Evolutionary conservation across 495 filamentous ascomycete species (phyloP), one percentile per base, ranked within the genome.

Genomic region (Penicillium cosmopolitanum): DNA sequence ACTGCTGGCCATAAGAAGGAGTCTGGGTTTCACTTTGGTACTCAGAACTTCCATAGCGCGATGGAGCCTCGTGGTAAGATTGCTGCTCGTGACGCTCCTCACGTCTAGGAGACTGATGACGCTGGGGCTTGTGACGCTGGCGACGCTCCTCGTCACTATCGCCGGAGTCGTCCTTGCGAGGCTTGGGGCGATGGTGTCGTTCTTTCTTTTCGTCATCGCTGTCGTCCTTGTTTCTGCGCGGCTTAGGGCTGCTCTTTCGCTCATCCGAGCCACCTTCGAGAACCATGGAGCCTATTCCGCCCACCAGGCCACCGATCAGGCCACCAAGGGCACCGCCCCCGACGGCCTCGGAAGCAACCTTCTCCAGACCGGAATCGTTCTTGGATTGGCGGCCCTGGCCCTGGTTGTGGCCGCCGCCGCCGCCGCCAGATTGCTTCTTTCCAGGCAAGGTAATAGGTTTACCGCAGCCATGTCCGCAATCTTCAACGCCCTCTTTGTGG

Each of bases 391-490:
- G 55, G 13, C 61, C 57, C 23, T 48, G 46, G 15, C 46, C 21
- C 9, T 48, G 46, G 21, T 21, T 18, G 2, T 28, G 11, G 15
- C 46, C 46, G 23, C 46, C 21, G 6, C 44, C 44, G 21, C 44
- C 19, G 3, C 46, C 15, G 46, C 43, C 18, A 33, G 69, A 71
- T 43, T 70, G 72, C 48, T 71, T 55, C 2, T 72, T 60, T 16
- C 73, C 64, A 34, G 82, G 80, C 69, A 89, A 82, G 21, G 82
- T 74, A 5, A 91, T 68, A 12, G 89, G 87, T 63, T 88, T 88
- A 50, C 91, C 88, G 65, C 91, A 95, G 46, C 92, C 92, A 71
- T 96, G 92, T 23, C 92, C 92, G 36, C 80, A 84, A 64, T 96
- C 93, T 16, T 89, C 75, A n/a, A 92, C 87, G 23, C 90, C 91